Evolutionary conservation across 2,329 filamentous ascomycete species (phyloP), one percentile per base, ranked within the genome.

Genomic region (Teratosphaeria gauchensis): DNA sequence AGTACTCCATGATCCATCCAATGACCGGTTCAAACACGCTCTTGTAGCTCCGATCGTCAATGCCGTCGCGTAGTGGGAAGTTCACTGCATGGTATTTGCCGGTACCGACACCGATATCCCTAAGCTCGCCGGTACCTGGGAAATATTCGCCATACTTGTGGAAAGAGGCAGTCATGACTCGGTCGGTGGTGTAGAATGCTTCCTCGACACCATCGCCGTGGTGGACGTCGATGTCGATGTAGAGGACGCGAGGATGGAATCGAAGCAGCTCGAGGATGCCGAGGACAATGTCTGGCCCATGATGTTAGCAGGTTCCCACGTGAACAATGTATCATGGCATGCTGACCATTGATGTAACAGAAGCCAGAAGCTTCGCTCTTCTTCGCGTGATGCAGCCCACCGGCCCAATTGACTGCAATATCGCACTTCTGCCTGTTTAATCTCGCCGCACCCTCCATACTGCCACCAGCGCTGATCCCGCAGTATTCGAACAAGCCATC

Each of bases 111-210:
- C 85, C 85, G 57, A 87, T 85, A 68, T 88, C 85, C 62, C 84
- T 80, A 46, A 88, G 78, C 67, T 87, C 85, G 63, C 85, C 85
- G 11, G 85, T 88, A 53, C 85, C 85, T 0, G 85, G 85, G 71
- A 88, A 88, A 72, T 87, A 88, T 69, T 87, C 85, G 66, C 85
- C 85, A 68, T 88, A 88, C 66, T 87, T 88, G 77, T 88, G 85
- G 73, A 88, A 88, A 2, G 84, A 87, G 53, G 83, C 80, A 3
- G 84, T 87, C 84, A 88, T 87, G 67, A 88, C 85, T 58, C 85
- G 82, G 68, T 88, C 84, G 52, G 84, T 88, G 1, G 84, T 85
- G 71, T 87, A 87, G 68, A 88, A 88, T 4, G 85, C 85, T 71
- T 88, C 85, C 72, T 88, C 85, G 46, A 88, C 85, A 63, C 85